Percentiles rank a stretch among this genome's conserved stretches.
Evolutionary conservation across 768 basidiomycete species (phyloP).

Genomic region (Clitopilus passeckerianus): DNA sequence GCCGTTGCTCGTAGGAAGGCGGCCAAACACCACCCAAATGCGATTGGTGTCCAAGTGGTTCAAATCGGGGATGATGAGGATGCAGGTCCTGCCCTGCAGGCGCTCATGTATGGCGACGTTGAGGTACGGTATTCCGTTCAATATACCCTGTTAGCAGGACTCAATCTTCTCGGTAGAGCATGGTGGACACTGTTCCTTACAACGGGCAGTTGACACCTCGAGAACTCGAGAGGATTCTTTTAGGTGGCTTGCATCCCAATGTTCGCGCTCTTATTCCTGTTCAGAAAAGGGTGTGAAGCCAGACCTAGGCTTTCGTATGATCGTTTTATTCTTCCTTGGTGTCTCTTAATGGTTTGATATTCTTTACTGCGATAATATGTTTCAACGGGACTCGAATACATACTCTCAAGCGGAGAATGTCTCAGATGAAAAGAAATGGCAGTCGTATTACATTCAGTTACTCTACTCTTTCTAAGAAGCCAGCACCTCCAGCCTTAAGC

Average conservation of each 20-base stretch:
- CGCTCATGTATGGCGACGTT: conserved; percentile 20
- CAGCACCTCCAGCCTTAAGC: conserved; percentile 50
- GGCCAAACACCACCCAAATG: conserved; percentile 25
- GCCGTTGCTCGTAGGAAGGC: conserved; percentile 17
- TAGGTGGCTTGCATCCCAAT: conserved; percentile 27
- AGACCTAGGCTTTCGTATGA: not conserved
- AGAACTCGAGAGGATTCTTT: conserved; percentile 23
- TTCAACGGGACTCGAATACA: too few relatives aligned
- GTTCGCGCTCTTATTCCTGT: conserved; percentile 17
- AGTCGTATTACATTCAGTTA: conserved; percentile 6
- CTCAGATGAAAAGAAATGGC: too few relatives aligned
- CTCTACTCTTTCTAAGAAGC: conserved; percentile 54
- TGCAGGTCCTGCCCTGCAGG: conserved; percentile 14
- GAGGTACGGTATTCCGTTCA: conserved; percentile 12
- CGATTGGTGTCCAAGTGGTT: conserved; percentile 26
- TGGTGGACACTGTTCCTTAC: conserved; percentile 26
- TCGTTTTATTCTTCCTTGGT: not conserved
- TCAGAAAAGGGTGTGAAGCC: not conserved
- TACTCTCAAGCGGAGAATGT: too few relatives aligned
- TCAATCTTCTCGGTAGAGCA: conserved; percentile 14
- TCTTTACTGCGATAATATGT: too few relatives aligned
- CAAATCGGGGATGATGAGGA: conserved; percentile 24
- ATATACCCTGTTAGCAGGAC: not conserved
- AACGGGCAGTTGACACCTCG: conserved; percentile 19
- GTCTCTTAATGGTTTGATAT: too few relatives aligned